These are phyloP conservation scores for Nidula microcarpa DNA, from an alignment of 768 basidiomycete genomes.

Conservation along the genomic window DNA sequence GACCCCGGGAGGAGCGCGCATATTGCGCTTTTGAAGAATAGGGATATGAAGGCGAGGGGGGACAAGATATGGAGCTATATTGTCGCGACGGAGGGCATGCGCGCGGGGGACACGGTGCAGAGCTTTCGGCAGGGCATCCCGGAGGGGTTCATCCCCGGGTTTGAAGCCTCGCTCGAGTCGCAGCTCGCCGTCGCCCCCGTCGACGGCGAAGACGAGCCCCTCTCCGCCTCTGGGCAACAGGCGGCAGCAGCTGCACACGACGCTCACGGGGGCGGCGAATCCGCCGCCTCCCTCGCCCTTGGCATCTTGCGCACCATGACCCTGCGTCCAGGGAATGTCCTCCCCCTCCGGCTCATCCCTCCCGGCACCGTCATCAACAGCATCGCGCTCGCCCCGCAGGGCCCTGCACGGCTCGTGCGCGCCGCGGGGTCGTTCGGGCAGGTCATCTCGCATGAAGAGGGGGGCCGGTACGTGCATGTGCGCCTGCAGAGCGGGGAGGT, in stretches of 20 bases:
- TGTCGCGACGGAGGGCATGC: slow-evolving; percentile 83
- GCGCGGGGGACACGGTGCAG: slow-evolving; percentile 85
- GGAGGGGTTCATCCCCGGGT: slow-evolving; percentile 62
- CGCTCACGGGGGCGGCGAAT: slow-evolving; percentile 13
- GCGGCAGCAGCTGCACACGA: slow-evolving; percentile 11
- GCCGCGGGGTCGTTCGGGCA: slow-evolving; percentile 86
- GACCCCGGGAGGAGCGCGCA: slow-evolving; percentile 94
- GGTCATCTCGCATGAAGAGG: slow-evolving; percentile 74
- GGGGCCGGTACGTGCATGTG: slow-evolving; percentile 74
- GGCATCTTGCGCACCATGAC: slow-evolving; percentile 83
- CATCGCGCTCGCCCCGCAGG: slow-evolving; percentile 71
- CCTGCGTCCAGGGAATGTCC: slow-evolving; percentile 88
- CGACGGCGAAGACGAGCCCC: slow-evolving; percentile 5
- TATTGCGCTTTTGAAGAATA: slow-evolving; percentile 81
- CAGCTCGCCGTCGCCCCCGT: slow-evolving; percentile 10
- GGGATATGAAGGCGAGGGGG: slow-evolving; percentile 50
- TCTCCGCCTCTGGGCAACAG: slow-evolving; percentile 3
- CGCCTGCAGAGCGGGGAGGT: slow-evolving; percentile 92
- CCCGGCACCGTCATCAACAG: slow-evolving; percentile 89
- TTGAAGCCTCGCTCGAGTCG: slow-evolving; percentile 22
- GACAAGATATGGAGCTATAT: slow-evolving; percentile 82
- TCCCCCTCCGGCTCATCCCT: slow-evolving; percentile 88
- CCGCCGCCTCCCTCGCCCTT: slow-evolving; percentile 66
- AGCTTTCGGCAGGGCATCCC: slow-evolving; percentile 85
- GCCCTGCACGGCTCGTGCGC: slow-evolving; percentile 80